phyloP scores from a whole-genome alignment of 805 yeast genomes.

The Wickerhamomyces canadensis region DNA sequence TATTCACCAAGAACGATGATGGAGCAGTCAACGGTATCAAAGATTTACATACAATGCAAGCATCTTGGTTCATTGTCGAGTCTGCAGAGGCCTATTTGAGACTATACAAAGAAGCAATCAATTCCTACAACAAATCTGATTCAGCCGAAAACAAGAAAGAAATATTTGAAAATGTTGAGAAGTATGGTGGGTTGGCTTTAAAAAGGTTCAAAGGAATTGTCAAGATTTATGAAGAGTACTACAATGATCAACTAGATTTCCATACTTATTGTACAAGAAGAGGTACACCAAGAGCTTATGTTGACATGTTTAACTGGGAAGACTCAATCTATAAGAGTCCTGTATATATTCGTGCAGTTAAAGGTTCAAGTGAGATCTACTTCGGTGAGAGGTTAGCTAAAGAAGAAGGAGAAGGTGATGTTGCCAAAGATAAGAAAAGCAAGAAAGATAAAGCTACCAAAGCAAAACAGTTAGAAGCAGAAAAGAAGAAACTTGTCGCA shows the following conservation, averaged over 20 bases:
- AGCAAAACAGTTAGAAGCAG: slow-evolving; percentile 46
- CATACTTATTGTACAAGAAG: slow-evolving; percentile 87
- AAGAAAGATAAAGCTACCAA: slow-evolving; percentile 55
- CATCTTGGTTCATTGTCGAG: slow-evolving; percentile 82
- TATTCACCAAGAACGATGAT: slow-evolving; percentile 84
- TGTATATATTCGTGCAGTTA: slow-evolving; percentile 61
- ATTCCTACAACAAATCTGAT: not conserved
- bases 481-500: slow-evolving; percentile 37
- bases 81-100: slow-evolving; percentile 80
- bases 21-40: slow-evolving; percentile 68
- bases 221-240: slow-evolving; percentile 63
- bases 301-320: slow-evolving; percentile 77
- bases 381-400: slow-evolving; percentile 16
- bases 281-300: slow-evolving; percentile 83
- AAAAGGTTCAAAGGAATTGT: slow-evolving; percentile 70
- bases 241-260: slow-evolving; percentile 88
- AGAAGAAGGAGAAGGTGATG: slow-evolving; percentile 7
- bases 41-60: slow-evolving; percentile 86
- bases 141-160: slow-evolving; percentile 12
- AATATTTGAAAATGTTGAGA: slow-evolving; percentile 31
- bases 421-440: slow-evolving; percentile 40
- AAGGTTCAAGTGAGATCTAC: slow-evolving; percentile 57
- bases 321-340: slow-evolving; percentile 67
- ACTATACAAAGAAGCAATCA: slow-evolving; percentile 43
- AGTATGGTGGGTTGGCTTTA: slow-evolving; percentile 65